Conservation (phyloP, 1,139 yeast species). For the Magnusiomyces paraingens region DNA sequence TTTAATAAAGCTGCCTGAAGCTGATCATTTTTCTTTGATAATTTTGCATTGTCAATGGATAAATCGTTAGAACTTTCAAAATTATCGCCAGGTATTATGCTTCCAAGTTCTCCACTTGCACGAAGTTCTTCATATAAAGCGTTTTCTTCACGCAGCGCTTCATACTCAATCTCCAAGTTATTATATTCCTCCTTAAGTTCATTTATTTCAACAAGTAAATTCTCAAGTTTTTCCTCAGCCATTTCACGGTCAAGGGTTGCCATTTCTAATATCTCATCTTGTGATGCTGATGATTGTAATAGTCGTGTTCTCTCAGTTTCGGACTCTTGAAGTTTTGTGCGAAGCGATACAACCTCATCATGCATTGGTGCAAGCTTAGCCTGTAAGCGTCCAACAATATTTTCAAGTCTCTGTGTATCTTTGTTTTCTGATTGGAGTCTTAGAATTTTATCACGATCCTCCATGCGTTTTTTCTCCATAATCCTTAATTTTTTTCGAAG, state of each 20-base stretch:
- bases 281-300: conserved; percentile 31
- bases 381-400: conserved; percentile 37
- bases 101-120: conserved; percentile 18
- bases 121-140: conserved; percentile 35
- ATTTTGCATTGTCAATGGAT: conserved; percentile 31
- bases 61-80: conserved; percentile 19
- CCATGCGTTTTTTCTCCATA: conserved; percentile 30
- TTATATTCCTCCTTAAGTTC: conserved; percentile 37
- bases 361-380: conserved; percentile 33
- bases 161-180: conserved; percentile 39
- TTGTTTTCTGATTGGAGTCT: conserved; percentile 25
- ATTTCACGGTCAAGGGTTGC: conserved; percentile 49
- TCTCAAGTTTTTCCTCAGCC: conserved; percentile 40
- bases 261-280: conserved; percentile 46
- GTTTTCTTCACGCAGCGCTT: conserved; percentile 43
- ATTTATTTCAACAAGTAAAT: conserved; percentile 32
- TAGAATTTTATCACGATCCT: conserved; percentile 26
- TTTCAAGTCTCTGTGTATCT: conserved; percentile 32
- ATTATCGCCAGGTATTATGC: no score
- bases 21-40: conserved; percentile 38
- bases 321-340: conserved; percentile 21
- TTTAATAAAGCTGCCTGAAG: conserved; percentile 37
- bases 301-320: conserved; percentile 33
- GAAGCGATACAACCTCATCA: conserved; percentile 31
- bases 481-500: conserved; percentile 23